phyloP scores from a whole-genome alignment of 1,284 basidiomycete genomes.

The Cryptococcus floricola region DNA sequence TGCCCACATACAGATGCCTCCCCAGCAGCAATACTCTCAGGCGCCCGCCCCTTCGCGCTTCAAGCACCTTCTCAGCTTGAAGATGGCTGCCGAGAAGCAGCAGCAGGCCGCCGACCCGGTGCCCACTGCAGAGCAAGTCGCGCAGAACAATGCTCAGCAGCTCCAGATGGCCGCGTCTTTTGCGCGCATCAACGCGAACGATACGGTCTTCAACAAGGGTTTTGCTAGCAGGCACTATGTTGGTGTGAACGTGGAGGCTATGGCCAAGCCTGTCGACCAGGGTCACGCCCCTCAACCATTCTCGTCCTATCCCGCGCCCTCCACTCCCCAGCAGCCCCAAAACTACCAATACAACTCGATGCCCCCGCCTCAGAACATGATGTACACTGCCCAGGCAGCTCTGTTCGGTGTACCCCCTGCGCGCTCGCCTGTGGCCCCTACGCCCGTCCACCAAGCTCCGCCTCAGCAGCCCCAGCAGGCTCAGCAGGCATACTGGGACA shows the following conservation, averaged over 20 bases:
- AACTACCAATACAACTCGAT: neutral
- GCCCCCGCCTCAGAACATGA: neutral
- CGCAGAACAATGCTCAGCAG: neutral
- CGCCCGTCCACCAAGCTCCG: neutral
- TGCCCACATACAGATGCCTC: neutral
- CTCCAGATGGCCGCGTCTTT: slow-evolving; percentile 2
- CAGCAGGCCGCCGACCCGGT: neutral
- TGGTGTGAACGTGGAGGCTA: neutral
- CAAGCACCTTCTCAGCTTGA: slow-evolving; percentile 11
- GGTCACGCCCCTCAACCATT: neutral
- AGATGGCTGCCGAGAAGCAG: slow-evolving; percentile 12
- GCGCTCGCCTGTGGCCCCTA: neutral
- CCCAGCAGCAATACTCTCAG: neutral
- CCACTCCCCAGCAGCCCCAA: neutral
- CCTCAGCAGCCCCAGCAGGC: neutral
- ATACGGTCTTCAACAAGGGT: slow-evolving; percentile 13
- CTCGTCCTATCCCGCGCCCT: neutral
- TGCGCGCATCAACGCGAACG: slow-evolving; percentile 1
- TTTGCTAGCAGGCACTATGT: slow-evolving; percentile 9
- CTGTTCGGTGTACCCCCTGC: neutral
- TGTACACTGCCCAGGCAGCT: neutral
- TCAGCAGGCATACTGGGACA: neutral
- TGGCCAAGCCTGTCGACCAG: neutral
- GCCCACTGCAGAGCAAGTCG: neutral
- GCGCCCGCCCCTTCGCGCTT: slow-evolving; percentile 4